A percentile compares a stretch with the other conserved stretches of the same genome.
These are phyloP conservation scores for Astrothelium subdiscretum DNA, from an alignment of 495 filamentous ascomycete genomes.

Conservation along the genomic window DNA sequence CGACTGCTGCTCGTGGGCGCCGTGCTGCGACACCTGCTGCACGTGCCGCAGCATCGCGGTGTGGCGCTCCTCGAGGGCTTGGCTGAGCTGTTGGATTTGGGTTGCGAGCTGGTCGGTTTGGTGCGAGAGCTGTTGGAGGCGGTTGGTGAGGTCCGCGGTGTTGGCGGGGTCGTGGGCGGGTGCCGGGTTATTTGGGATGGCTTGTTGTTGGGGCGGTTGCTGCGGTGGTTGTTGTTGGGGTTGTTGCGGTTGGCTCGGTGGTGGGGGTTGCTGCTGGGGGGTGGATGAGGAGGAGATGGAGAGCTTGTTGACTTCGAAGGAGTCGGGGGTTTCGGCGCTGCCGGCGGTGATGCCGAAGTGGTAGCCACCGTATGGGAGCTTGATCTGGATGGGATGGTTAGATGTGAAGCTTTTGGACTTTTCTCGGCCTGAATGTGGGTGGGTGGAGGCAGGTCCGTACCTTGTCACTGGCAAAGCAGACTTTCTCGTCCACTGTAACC, in stretches of 20 bases:
- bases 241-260: constrained; percentile 28
- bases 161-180: constrained; percentile 22
- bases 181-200: constrained; percentile 1
- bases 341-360: constrained; percentile 79
- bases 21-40: constrained; percentile 18
- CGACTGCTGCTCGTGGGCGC: neutral
- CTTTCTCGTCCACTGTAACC: constrained; percentile 68
- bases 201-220: constrained; percentile 15
- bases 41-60: constrained; percentile 40
- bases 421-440: neutral
- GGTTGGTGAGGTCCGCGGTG: constrained; percentile 61
- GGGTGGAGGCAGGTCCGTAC: constrained; percentile 28
- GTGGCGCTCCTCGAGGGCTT: constrained; percentile 46
- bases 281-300: constrained; percentile 36
- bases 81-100: constrained; percentile 39
- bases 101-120: constrained; percentile 58
- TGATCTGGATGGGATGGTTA: constrained; percentile 36
- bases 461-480: constrained; percentile 76
- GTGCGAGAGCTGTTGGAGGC: constrained; percentile 64
- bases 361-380: constrained; percentile 61
- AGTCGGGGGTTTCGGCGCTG: constrained; percentile 83
- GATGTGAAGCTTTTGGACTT: neutral
- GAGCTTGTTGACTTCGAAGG: constrained; percentile 87
- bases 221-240: constrained; percentile 28
- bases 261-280: constrained; percentile 7